Base-by-base conservation (phyloP, 116 monocot genomes). In the Zostera marina region DNA sequence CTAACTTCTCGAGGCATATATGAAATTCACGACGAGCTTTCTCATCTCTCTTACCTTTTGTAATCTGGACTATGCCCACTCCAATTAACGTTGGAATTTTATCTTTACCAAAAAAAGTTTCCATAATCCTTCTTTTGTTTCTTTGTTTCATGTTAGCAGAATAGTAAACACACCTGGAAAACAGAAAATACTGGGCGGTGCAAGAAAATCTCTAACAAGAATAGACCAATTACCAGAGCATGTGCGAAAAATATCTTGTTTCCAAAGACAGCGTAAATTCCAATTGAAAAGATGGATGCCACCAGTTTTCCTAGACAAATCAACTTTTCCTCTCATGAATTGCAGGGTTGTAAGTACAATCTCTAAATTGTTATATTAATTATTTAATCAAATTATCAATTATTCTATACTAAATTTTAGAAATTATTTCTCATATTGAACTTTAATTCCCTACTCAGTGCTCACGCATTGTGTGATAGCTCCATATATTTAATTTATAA, bases 321-420 rank as follows among this genome's bases (percentile, higher is more conserved):
- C 81, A 41, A 52, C 52, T 25, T 72, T 70, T 64, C 60, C 63
- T 38, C 48, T 69, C 13, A 55, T 17, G 40, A 74, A 65, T n/a
- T 53, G 68, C 53, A 75, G 32, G 7, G 9, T 60, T 64, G 91
- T 91, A 82, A 72, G 79, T 67, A 59, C 4, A 63, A 11, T 19
- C 65, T 25, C 42, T 9, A 60, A 42, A 45, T 21, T 9, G 16
- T 26, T 19, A 5, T 55, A 3, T 13, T 21, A 7, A 13, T 26
- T 19, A 5, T 55, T 1, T 13, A 44, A 44, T 44, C 5, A 7
- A 40, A 21, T n/a, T n/a, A 9, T 47, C 15, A 21, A 8, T 42
- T 32, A 3, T 45, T 44, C 22, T 32, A 25, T 43, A 32, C 32
- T n/a, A n/a, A n/a, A n/a, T n/a, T n/a, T n/a, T n/a, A n/a, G 12